Evolutionary conservation across 2,329 filamentous ascomycete species (phyloP).

Genomic region (Sclerotinia subarctica): DNA sequence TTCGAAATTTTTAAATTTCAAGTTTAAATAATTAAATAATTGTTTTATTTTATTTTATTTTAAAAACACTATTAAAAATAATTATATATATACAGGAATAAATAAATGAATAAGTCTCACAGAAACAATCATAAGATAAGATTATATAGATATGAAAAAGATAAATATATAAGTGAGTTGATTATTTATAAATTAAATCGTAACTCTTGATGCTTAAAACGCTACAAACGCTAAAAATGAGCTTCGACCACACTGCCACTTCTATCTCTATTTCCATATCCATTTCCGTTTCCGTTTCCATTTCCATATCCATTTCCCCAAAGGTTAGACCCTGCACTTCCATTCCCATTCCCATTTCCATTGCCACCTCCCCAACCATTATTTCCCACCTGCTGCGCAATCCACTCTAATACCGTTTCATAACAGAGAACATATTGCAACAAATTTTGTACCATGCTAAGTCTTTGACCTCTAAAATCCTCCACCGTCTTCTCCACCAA

Average conservation of each 20-base stretch:
- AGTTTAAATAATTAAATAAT: no score
- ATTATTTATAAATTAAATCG: no score
- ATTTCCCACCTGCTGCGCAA: slow-evolving; percentile 43
- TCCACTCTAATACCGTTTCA: slow-evolving; percentile 89
- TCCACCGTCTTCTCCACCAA: slow-evolving; percentile 84
- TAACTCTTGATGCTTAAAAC: no score
- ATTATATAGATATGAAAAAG: no score
- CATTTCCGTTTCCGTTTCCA: slow-evolving; percentile 22
- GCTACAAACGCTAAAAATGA: background rate
- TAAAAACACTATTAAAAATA: no score
- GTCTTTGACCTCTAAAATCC: slow-evolving; percentile 80
- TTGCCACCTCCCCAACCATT: slow-evolving; percentile 28
- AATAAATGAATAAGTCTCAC: no score
- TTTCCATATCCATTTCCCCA: slow-evolving; percentile 25
- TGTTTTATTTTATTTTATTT: no score
- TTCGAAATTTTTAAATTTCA: no score
- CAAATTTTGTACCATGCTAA: slow-evolving; percentile 96
- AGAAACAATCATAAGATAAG: no score
- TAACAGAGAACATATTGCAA: slow-evolving; percentile 95
- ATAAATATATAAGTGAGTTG: no score
- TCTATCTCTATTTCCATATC: slow-evolving; percentile 24
- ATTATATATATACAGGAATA: no score
- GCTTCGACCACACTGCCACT: background rate
- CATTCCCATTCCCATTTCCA: slow-evolving; percentile 13
- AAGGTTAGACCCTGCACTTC: background rate